Conservation (phyloP, 768 basidiomycete species). For the Suillus spraguei region DNA sequence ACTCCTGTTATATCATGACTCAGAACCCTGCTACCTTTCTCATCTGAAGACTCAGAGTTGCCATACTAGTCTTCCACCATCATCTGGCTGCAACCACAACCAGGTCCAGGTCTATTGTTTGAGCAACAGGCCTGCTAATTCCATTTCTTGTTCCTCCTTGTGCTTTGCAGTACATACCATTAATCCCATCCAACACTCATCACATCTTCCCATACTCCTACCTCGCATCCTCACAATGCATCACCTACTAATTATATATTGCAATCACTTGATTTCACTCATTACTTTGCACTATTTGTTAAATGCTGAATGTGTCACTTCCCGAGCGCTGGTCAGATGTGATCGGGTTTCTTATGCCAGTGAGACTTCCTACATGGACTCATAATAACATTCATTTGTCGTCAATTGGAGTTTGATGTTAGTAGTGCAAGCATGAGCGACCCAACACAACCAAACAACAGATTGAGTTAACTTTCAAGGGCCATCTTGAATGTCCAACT, state of each 20-base stretch:
- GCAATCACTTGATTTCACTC: neutral
- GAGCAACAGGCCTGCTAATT: neutral
- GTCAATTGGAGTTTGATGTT: no score
- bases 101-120: neutral
- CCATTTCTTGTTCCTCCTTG: neutral
- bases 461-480: no score
- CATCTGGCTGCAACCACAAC: no score
- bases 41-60: neutral
- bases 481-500: no score
- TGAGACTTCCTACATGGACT: no score
- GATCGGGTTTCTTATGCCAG: no score
- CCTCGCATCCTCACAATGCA: neutral
- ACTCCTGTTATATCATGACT: neutral
- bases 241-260: neutral
- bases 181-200: neutral
- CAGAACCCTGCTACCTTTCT: neutral
- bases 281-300: neutral
- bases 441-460: no score
- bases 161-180: neutral
- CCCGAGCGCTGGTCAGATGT: no score
- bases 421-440: no score
- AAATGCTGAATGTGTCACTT: no score
- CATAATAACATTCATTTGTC: no score
- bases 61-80: neutral
- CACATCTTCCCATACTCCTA: neutral